Evolutionary conservation across 2,329 filamentous ascomycete species (phyloP), one percentile per base, ranked within the genome.

Genomic region (Macrophomina pseudophaseolina): DNA sequence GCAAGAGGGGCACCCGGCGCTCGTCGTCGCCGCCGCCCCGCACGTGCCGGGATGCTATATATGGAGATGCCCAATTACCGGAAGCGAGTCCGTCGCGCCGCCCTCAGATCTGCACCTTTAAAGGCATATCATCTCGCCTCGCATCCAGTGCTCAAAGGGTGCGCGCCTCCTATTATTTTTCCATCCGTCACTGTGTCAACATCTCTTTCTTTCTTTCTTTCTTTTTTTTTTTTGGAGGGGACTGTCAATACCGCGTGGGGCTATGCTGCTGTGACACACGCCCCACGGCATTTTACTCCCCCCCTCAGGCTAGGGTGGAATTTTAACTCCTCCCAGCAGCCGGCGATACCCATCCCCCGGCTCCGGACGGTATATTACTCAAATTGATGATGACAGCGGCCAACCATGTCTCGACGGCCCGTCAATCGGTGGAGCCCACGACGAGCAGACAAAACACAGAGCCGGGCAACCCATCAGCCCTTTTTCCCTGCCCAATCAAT

Each of bases 41-140:
- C 53, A 56, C 53, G 35, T 58, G 54, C 38, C 23, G 18, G 54
- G n/a, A 23, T 23, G 35, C 14, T 58, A 44, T 44, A 44, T 23
- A 58, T 44, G 54, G 54, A n/a, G 11, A 38, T 11, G 33, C 35
- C 35, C 53, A 58, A 58, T 58, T 58, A 58, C 35, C 53, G 53
- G 53, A 30, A 42, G 35, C 53, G 53, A 58, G 53, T 28, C 53
- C 53, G 18, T 23, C 23, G 23, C 23, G 23, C 23, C 35, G n/a
- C n/a, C 4, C n/a, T 7, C n/a, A 23, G 35, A 40, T 58, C 52
- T n/a, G 14, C 18, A 30, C 8, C n/a, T 54, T 38, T 16, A 38
- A 28, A 44, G 53, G 28, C 52, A 44, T 16, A 44, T 58, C 53
- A 44, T 42, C 35, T 54, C 52, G 53, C 53, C 35, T 58, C 33